phyloP scores from a whole-genome alignment of 345 rosid species.

The Linum trigynum region DNA sequence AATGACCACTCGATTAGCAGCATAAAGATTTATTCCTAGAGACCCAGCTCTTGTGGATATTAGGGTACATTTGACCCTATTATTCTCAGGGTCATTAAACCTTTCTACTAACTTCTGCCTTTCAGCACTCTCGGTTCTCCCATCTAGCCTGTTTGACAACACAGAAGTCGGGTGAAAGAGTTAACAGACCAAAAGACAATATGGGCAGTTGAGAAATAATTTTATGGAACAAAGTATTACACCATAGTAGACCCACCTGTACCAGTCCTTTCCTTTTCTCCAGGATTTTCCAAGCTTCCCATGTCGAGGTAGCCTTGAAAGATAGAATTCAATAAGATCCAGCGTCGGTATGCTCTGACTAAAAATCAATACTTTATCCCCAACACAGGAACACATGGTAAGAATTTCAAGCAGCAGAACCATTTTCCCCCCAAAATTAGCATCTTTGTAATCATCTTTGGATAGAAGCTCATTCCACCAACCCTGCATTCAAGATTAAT shows the following conservation, averaged over 20 bases:
- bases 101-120: slow-evolving; percentile 91
- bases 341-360: slow-evolving; percentile 98
- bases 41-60: slow-evolving; percentile 98
- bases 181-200: neutral
- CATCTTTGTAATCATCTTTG: slow-evolving; percentile 58
- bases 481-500: slow-evolving; percentile 33
- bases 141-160: slow-evolving; percentile 62
- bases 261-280: slow-evolving; percentile 98
- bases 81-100: slow-evolving; percentile 79
- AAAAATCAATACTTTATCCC: slow-evolving; percentile 87
- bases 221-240: neutral
- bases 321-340: slow-evolving; percentile 91
- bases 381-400: slow-evolving; percentile 61
- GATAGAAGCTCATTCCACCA: slow-evolving; percentile 97
- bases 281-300: slow-evolving; percentile 73
- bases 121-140: slow-evolving; percentile 94
- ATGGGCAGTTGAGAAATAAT: neutral
- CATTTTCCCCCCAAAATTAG: slow-evolving; percentile 89
- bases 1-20: slow-evolving; percentile 97
- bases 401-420: slow-evolving; percentile 87
- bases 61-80: slow-evolving; percentile 83
- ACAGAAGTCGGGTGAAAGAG: slow-evolving; percentile 7
- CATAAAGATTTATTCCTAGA: slow-evolving; percentile 90
- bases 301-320: slow-evolving; percentile 67
- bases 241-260: slow-evolving; percentile 41